A percentile compares a stretch with the other conserved stretches of the same genome.
Evolutionary conservation across 257 asterid genomes (phyloP).

Genomic region (Solanum lycopersicoides): DNA sequence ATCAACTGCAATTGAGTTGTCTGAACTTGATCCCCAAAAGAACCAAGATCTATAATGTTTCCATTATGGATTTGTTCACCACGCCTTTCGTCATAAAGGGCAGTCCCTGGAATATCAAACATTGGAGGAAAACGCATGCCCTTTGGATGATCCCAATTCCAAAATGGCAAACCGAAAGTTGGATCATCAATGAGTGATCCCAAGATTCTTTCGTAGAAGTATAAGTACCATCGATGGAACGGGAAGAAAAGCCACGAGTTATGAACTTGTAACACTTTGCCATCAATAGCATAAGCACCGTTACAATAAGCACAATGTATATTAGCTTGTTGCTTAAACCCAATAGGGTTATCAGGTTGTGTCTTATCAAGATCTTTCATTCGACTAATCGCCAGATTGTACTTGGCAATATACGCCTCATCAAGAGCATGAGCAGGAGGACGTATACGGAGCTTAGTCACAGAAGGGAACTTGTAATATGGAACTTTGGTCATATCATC

Average conservation of each 20-base stretch:
- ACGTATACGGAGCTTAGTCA: not conserved
- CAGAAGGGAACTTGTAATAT: not conserved
- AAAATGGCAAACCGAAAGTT: conserved; percentile 5
- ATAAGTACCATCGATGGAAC: conserved; percentile 19
- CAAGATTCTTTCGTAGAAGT: conserved; percentile 21
- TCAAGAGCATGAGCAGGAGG: not conserved
- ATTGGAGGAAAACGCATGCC: conserved; percentile 15
- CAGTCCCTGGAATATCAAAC: not conserved
- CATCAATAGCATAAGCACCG: conserved; percentile 6
- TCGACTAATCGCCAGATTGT: not conserved
- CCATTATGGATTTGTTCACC: conserved; percentile 1
- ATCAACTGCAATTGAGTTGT: not conserved
- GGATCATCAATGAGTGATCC: conserved; percentile 14
- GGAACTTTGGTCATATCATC: not conserved
- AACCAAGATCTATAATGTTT: not conserved
- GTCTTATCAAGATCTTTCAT: not conserved
- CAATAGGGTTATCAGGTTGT: not conserved
- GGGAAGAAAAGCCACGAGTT: conserved; percentile 22
- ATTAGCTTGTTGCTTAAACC: conserved; percentile 16
- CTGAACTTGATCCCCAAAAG: not conserved
- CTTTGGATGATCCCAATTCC: conserved; percentile 16
- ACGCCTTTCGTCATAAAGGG: conserved; percentile 4
- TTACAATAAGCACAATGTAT: conserved; percentile 26
- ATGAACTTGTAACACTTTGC: conserved; percentile 7
- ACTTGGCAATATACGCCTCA: not conserved